Conservation (phyloP, 2,329 filamentous ascomycete species). For the Paecilomyces variotii region DNA sequence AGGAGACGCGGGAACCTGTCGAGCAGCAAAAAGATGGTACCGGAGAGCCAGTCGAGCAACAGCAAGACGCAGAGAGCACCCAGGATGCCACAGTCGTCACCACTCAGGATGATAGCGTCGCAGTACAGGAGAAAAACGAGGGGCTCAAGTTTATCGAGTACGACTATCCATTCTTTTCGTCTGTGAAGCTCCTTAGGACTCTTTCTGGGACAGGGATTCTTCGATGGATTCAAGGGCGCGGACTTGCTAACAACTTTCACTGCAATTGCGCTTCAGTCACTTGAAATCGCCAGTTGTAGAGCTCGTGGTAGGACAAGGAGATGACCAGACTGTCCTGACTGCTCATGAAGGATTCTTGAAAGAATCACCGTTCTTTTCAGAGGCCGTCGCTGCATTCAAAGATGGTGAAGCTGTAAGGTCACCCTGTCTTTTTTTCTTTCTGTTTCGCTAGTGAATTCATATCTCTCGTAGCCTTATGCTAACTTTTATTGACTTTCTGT, state of each 20-base stretch:
- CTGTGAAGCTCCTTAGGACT: background rate
- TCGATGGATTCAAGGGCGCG: background rate
- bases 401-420: constrained; percentile 52
- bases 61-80: constrained; percentile 9
- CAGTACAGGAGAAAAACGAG: constrained; percentile 13
- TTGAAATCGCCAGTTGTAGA: constrained; percentile 63
- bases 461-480: background rate
- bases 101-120: constrained; percentile 7
- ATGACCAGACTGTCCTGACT: constrained; percentile 55
- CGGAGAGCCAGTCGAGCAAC: constrained; percentile 6
- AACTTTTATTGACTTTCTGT: background rate
- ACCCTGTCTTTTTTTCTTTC: background rate
- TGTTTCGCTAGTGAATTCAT: background rate
- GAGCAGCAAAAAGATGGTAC: background rate
- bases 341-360: constrained; percentile 72
- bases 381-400: constrained; percentile 54
- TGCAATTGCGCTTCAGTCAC: constrained; percentile 34
- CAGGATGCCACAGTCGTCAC: constrained; percentile 10
- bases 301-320: constrained; percentile 56
- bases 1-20: constrained; percentile 9
- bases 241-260: background rate
- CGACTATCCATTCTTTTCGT: constrained; percentile 3
- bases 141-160: constrained; percentile 24
- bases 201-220: background rate
- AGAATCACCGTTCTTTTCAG: constrained; percentile 66